A percentile compares a stretch with the other conserved stretches of the same genome.
Evolutionary conservation across 148 eudicot genomes (phyloP).

Genomic region (Silene conica): DNA sequence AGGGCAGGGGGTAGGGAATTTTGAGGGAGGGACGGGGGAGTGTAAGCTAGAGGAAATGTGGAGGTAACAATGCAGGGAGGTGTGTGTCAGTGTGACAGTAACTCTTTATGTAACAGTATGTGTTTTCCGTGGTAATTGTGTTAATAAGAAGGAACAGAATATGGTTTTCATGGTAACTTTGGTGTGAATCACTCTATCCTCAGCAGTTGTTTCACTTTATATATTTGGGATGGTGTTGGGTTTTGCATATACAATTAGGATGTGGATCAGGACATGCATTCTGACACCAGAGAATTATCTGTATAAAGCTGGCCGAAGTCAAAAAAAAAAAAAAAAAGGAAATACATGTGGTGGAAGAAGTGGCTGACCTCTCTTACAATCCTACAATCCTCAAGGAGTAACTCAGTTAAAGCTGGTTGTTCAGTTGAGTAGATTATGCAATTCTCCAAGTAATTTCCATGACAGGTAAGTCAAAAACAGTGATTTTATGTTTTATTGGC

Average conservation of each 20-base stretch:
- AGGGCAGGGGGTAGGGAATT: background rate
- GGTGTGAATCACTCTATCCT: background rate
- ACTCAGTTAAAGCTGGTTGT: too few species aligned
- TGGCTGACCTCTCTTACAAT: too few species aligned
- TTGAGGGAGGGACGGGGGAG: background rate
- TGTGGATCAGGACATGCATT: background rate
- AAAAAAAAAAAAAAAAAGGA: too few species aligned
- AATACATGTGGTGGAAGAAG: too few species aligned
- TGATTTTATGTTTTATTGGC: too few species aligned
- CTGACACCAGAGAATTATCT: background rate
- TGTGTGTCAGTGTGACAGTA: background rate
- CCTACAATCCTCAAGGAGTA: too few species aligned
- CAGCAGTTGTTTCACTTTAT: background rate
- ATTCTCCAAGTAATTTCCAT: too few species aligned
- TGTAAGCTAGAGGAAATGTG: background rate
- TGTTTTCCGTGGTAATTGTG: constrained; percentile 1
- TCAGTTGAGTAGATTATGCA: background rate
- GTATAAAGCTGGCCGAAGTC: too few species aligned
- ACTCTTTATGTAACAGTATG: background rate
- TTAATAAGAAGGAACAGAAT: background rate
- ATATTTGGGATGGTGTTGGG: background rate
- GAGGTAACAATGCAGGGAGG: background rate
- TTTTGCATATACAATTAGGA: background rate
- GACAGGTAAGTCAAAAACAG: background rate
- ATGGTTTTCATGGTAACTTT: constrained; percentile 3